phyloP scores from a whole-genome alignment of 345 rosid species.

The Camelina hispida region DNA sequence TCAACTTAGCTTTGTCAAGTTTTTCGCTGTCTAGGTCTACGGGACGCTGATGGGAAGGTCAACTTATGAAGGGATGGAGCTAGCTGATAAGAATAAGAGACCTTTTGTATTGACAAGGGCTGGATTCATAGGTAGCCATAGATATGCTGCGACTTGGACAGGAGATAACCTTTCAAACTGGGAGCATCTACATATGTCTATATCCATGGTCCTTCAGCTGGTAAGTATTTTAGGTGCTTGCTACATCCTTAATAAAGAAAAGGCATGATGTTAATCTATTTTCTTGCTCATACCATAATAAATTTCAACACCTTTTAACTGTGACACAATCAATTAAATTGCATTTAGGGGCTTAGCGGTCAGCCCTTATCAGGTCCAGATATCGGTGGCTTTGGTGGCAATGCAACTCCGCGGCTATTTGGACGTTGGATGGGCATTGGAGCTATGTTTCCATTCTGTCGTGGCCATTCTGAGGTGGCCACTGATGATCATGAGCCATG shows the following conservation, averaged over 20 bases:
- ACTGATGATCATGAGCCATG: constrained; percentile 90
- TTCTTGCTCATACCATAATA: background rate
- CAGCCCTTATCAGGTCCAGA: constrained; percentile 97
- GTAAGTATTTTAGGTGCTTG: constrained; percentile 51
- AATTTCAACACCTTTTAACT: background rate
- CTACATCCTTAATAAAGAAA: background rate
- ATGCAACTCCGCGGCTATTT: constrained; percentile 87
- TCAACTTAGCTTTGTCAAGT: constrained; percentile 12
- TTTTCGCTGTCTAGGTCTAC: constrained; percentile 60
- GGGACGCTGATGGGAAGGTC: constrained; percentile 95
- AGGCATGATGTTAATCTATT: background rate
- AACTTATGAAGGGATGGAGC: constrained; percentile 84
- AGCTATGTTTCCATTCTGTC: constrained; percentile 94
- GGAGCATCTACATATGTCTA: constrained; percentile 93
- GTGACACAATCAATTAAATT: background rate
- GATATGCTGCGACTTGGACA: constrained; percentile 94
- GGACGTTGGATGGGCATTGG: constrained; percentile 97
- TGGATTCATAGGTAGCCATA: constrained; percentile 88
- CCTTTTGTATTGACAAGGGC: constrained; percentile 96
- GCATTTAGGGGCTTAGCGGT: constrained; percentile 82
- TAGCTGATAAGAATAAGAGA: constrained; percentile 69
- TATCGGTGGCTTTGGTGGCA: constrained; percentile 92
- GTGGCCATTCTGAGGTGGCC: constrained; percentile 78
- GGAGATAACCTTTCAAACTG: constrained; percentile 94
- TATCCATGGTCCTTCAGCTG: constrained; percentile 92